These are phyloP conservation scores for Aspergillus avenaceus DNA, from an alignment of 495 filamentous ascomycete species.

Conservation along the genomic window DNA sequence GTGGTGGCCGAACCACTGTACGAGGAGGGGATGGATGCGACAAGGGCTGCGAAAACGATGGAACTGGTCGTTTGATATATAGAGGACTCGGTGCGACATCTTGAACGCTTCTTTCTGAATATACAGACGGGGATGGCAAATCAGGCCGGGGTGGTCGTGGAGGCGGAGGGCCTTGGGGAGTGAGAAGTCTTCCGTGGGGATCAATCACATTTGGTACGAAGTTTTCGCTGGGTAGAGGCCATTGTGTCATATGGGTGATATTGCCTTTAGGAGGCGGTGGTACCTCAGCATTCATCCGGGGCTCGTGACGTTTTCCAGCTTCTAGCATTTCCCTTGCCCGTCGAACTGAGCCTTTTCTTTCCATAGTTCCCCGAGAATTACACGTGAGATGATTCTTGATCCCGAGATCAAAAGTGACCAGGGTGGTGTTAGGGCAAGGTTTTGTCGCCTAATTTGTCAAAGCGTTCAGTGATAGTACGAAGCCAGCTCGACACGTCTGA, in stretches of 20 bases:
- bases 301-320: slow-evolving; percentile 40
- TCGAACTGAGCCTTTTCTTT: slow-evolving; percentile 41
- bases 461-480: not conserved
- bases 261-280: slow-evolving; percentile 13
- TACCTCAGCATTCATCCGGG: slow-evolving; percentile 11
- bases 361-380: not conserved
- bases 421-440: not conserved
- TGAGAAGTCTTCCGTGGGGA: slow-evolving; percentile 38
- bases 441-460: not conserved
- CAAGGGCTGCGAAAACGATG: slow-evolving; percentile 49
- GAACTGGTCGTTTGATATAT: slow-evolving; percentile 44
- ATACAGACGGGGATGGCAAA: slow-evolving; percentile 36
- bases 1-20: slow-evolving; percentile 24
- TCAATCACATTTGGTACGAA: slow-evolving; percentile 26
- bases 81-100: slow-evolving; percentile 42
- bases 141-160: slow-evolving; percentile 63
- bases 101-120: slow-evolving; percentile 50
- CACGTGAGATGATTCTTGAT: not conserved
- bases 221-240: slow-evolving; percentile 41
- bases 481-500: slow-evolving; percentile 12
- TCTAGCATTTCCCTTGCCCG: slow-evolving; percentile 50
- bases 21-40: slow-evolving; percentile 21
- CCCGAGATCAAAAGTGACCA: slow-evolving; percentile 2
- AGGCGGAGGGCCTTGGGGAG: slow-evolving; percentile 54
- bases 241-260: slow-evolving; percentile 30